Conservation (phyloP, 768 basidiomycete species). For the Trametes villosa region DNA sequence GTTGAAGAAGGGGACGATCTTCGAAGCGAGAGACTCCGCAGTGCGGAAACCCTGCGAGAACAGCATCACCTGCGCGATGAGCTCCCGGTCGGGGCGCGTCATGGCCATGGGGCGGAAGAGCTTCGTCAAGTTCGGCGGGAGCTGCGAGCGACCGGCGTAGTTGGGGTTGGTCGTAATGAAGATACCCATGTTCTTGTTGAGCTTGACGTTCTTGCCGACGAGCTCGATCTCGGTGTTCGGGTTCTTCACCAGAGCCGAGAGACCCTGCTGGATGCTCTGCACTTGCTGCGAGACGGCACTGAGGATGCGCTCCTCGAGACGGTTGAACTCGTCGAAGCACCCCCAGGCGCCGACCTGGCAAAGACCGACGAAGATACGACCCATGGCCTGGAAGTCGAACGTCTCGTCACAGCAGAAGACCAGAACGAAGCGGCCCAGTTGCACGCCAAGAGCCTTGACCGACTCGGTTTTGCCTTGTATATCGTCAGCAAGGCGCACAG, state of each 20-base stretch:
- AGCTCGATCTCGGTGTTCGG: constrained; percentile 92
- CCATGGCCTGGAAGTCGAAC: constrained; percentile 99
- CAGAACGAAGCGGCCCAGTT: constrained; percentile 96
- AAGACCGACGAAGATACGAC: constrained; percentile 96
- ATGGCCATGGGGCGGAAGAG: constrained; percentile 98
- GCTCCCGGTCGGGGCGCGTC: constrained; percentile 97
- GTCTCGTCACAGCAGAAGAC: constrained; percentile 99
- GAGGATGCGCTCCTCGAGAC: constrained; percentile 95
- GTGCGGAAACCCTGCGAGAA: constrained; percentile 99
- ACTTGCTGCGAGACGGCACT: constrained; percentile 99
- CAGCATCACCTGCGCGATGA: constrained; percentile 99
- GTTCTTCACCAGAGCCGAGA: constrained; percentile 81
- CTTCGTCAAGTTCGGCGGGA: constrained; percentile 88
- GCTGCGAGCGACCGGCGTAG: constrained; percentile 94
- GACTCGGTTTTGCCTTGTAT: constrained; percentile 93
- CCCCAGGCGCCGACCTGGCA: constrained; percentile 99
- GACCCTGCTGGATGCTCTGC: constrained; percentile 96
- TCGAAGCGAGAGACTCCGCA: constrained; percentile 95
- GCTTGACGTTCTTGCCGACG: constrained; percentile 90
- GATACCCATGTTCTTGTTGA: constrained; percentile 94
- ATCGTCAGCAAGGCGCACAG: constrained; percentile 3
- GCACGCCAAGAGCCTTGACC: constrained; percentile 97
- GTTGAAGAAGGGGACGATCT: constrained; percentile 99
- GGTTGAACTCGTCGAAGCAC: constrained; percentile 97
- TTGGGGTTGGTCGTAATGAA: constrained; percentile 99